These are phyloP conservation scores for Lasiosphaeria miniovina DNA, from an alignment of 495 filamentous ascomycete species.

Conservation along the genomic window DNA sequence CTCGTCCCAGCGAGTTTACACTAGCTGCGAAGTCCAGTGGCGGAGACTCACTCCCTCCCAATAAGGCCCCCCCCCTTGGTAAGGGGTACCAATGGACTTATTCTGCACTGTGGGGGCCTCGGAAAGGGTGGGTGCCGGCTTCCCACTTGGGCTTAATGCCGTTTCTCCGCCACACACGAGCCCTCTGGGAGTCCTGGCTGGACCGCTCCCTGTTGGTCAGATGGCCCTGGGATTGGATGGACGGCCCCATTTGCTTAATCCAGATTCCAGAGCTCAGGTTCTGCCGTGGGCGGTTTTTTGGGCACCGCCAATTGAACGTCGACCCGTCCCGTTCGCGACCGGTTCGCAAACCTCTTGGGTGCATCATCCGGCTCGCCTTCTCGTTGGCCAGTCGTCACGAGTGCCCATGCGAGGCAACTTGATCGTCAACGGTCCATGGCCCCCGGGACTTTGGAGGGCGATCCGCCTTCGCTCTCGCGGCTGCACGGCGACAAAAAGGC, in stretches of 20 bases:
- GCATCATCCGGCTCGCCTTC: too few relatives aligned
- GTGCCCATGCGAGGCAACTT: too few relatives aligned
- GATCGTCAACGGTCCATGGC: too few relatives aligned
- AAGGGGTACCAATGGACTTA: slow-evolving; percentile 6
- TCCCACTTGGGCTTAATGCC: slow-evolving; percentile 22
- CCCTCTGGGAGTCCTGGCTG: neutral
- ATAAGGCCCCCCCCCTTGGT: slow-evolving; percentile 14
- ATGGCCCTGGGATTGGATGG: neutral
- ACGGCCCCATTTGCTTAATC: slow-evolving; percentile 8
- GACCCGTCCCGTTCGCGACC: neutral
- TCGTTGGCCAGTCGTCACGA: too few relatives aligned
- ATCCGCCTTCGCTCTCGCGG: too few relatives aligned
- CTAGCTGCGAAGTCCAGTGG: slow-evolving; percentile 5
- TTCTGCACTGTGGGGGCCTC: slow-evolving; percentile 10
- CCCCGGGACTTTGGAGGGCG: too few relatives aligned
- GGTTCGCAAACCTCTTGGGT: neutral
- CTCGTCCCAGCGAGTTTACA: neutral
- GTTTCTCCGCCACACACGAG: slow-evolving; percentile 22
- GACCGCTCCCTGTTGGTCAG: slow-evolving; percentile 16
- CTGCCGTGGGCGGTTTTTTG: slow-evolving; percentile 17
- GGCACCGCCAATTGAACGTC: neutral
- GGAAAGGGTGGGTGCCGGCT: slow-evolving; percentile 9
- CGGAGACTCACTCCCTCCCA: slow-evolving; percentile 14
- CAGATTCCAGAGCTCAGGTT: slow-evolving; percentile 27
- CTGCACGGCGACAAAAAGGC: too few relatives aligned